A percentile compares a stretch with the other conserved stretches of the same genome.
Conservation (phyloP, 2,329 filamentous ascomycete species). For the Xylaria sp. region DNA sequence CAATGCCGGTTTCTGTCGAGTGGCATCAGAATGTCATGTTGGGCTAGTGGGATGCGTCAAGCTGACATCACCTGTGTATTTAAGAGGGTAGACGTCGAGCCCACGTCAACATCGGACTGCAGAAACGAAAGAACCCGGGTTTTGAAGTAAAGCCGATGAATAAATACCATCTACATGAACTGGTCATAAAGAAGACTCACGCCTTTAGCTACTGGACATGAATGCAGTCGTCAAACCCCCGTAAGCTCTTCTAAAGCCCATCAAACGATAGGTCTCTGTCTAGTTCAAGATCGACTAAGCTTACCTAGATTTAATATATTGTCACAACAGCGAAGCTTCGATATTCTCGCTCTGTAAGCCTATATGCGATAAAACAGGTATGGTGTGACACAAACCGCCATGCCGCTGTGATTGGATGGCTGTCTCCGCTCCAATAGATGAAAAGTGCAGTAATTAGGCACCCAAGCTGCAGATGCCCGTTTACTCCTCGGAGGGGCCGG, state of each 20-base stretch:
- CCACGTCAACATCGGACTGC: neutral
- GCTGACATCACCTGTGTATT: neutral
- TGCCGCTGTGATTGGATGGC: neutral
- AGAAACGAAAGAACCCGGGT: neutral
- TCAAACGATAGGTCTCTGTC: neutral
- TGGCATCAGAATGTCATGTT: no score
- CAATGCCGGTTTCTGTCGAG: no score
- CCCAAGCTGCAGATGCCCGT: neutral
- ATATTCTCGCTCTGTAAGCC: neutral
- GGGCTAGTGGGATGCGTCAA: no score
- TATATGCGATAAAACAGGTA: neutral
- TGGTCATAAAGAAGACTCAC: no score
- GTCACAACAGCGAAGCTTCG: neutral
- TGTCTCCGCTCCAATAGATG: conserved; percentile 25
- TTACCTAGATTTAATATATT: neutral
- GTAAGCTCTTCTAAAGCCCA: no score
- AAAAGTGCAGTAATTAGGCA: neutral
- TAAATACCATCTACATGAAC: neutral
- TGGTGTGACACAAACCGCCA: neutral
- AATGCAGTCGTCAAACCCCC: neutral
- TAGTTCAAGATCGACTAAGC: neutral
- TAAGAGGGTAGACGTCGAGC: neutral
- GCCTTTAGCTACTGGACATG: neutral
- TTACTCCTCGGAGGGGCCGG: neutral
- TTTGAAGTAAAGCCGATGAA: neutral